Base-by-base conservation (phyloP, 768 basidiomycete genomes). In the Candolleomyces aberdarensis region DNA sequence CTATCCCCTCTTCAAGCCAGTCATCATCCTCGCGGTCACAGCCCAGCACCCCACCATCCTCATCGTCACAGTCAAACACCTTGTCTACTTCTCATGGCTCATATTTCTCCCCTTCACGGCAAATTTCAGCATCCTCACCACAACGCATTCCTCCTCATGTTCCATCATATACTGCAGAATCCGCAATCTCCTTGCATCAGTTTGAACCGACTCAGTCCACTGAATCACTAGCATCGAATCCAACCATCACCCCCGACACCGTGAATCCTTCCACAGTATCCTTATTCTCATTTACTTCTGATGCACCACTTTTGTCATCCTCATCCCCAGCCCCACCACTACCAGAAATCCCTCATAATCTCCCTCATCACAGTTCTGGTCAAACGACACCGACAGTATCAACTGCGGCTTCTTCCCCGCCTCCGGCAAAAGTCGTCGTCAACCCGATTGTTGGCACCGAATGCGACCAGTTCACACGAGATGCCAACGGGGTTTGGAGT, bases 381-480 rank as follows among this genome's bases (percentile, higher is more conserved):
- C 36, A 36, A 36, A 36, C 36, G 5, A 49, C 10, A 60, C 44
- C 59, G 57, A 58, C 62, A 56, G 20, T 57, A 44, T 50, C 61
- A 29, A 26, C 60, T 52, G 51, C 60, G 49, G 29, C 64, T 62
- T 51, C 62, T 61, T 53, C 59, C 60, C 53, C 62, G 63, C 56
- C 66, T 70, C 17, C 55, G 53, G 29, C 60, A 26, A 85, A 84
- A 68, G 72, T 76, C 41, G 70, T 83, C 52, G 76, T 82, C 10
- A 79, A 83, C 60, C 78, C 81, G 48, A 76, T 91, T 58, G 80
- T 81, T 44, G 83, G 80, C 56, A 76, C 81, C 10, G 85, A 90
- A 70, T 81, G 85, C n/a, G 84, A 83, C 44, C 75, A 74, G 59
- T 87, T 91, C 68, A 67, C 78, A 56, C 79, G 76, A 58, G 85